phyloP scores from a whole-genome alignment of 169 alveolate genomes.

The Babesia sp. region DNA sequence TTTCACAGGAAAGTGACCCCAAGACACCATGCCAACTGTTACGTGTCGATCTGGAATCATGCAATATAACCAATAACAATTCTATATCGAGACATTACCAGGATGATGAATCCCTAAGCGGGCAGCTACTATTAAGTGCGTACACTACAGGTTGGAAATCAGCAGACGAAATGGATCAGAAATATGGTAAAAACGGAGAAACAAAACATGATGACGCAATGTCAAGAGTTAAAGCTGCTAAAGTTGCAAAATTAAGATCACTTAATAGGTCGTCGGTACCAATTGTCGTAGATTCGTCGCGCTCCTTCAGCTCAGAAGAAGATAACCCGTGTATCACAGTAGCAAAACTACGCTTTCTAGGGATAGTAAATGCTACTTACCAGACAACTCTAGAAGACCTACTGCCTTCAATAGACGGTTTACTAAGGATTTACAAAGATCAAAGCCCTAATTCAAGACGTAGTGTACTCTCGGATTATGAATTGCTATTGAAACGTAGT shows the following conservation, averaged over 20 bases:
- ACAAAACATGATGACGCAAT: background rate
- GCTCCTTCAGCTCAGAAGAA: slow-evolving; percentile 23
- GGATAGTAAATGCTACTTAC: slow-evolving; percentile 31
- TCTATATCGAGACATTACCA: background rate
- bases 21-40: background rate
- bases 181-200: background rate
- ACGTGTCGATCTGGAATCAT: background rate
- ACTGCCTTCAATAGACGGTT: slow-evolving; percentile 27
- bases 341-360: slow-evolving; percentile 18
- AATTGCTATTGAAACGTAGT: slow-evolving; percentile 20
- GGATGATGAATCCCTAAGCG: slow-evolving; percentile 6
- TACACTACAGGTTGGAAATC: slow-evolving; percentile 7
- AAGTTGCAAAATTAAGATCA: slow-evolving; percentile 21
- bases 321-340: slow-evolving; percentile 9
- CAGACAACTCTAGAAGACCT: slow-evolving; percentile 48
- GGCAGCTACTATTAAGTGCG: slow-evolving; percentile 27
- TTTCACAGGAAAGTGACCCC: background rate
- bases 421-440: slow-evolving; percentile 20
- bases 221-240: slow-evolving; percentile 1
- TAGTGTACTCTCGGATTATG: slow-evolving; percentile 6
- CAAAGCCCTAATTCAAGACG: background rate
- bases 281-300: slow-evolving; percentile 38
- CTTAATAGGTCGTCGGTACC: slow-evolving; percentile 12
- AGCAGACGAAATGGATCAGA: background rate
- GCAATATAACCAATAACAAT: background rate